Percentiles rank a stretch among this genome's conserved stretches.
phyloP scores from a whole-genome alignment of 139 green algal genomes.

The Micractinium conductrix region DNA sequence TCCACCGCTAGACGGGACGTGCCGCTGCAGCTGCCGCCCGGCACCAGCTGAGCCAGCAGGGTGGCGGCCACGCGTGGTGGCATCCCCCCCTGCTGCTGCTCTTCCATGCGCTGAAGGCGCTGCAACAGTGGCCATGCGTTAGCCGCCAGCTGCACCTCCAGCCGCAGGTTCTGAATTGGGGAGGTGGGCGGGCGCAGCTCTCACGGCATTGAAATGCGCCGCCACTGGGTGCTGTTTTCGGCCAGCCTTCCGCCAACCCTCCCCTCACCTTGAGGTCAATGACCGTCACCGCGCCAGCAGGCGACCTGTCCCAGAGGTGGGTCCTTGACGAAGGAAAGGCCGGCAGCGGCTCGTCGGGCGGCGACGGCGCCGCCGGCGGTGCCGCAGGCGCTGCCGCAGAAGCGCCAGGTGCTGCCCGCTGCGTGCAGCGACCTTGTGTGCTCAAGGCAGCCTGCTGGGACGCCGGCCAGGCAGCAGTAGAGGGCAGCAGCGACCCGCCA shows the following conservation, averaged over 20 bases:
- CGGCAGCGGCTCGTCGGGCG: neutral
- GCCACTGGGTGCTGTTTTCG: neutral
- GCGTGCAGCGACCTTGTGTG: too few species aligned
- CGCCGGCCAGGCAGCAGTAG: too few species aligned
- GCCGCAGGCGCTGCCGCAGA: too few species aligned
- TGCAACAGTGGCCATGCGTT: neutral
- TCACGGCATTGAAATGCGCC: too few species aligned
- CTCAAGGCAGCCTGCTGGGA: too few species aligned
- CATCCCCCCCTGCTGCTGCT: neutral
- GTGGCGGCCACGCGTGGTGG: neutral
- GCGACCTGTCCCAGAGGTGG: neutral
- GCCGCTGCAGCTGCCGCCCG: conserved; percentile 3
- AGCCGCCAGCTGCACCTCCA: neutral
- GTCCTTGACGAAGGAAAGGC: neutral
- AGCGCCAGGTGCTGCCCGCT: too few species aligned
- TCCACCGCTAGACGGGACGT: too few species aligned
- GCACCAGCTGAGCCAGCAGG: neutral
- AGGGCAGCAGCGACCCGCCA: too few species aligned
- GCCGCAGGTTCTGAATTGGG: neutral
- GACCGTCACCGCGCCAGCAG: neutral
- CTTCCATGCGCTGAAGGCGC: neutral
- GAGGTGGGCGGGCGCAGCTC: neutral
- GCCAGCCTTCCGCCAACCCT: neutral
- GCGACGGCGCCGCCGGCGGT: neutral
- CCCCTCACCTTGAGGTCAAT: neutral